A percentile compares a stretch with the other conserved stretches of the same genome.
These are phyloP conservation scores for Agaricus sinodeliciosus DNA, from an alignment of 768 basidiomycete genomes.

Conservation along the genomic window DNA sequence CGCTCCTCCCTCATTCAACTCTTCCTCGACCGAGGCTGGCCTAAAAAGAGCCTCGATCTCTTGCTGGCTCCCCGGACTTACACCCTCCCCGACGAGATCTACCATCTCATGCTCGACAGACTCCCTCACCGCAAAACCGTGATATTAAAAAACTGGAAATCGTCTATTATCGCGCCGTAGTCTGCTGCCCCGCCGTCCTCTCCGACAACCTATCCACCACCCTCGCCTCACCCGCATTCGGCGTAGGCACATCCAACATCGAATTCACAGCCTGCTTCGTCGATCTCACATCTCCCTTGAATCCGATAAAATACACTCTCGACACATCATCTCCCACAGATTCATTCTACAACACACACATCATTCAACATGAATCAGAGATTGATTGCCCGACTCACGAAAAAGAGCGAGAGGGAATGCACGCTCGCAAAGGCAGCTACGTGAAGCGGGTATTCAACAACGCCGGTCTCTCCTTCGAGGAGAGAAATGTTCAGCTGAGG, in stretches of 20 bases:
- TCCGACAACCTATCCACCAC: slow-evolving; percentile 54
- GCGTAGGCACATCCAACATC: slow-evolving; percentile 72
- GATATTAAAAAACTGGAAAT: slow-evolving; percentile 4
- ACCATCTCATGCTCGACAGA: neutral
- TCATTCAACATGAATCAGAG: too few relatives aligned
- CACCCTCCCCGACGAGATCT: neutral
- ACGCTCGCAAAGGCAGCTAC: slow-evolving; percentile 73
- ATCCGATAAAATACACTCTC: slow-evolving; percentile 74
- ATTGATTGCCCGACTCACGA: too few relatives aligned
- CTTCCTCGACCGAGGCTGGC: neutral
- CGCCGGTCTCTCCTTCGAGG: slow-evolving; percentile 60
- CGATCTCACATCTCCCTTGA: slow-evolving; percentile 65
- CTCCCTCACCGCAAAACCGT: neutral
- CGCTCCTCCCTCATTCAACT: neutral
- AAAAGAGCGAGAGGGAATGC: slow-evolving; percentile 68
- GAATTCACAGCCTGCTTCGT: slow-evolving; percentile 51
- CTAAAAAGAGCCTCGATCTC: neutral
- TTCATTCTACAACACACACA: slow-evolving; percentile 43
- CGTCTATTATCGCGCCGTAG: slow-evolving; percentile 44
- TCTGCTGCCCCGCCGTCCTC: slow-evolving; percentile 53
- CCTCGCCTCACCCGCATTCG: slow-evolving; percentile 68
- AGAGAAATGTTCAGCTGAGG: slow-evolving; percentile 70
- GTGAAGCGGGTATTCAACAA: slow-evolving; percentile 72
- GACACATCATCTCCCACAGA: slow-evolving; percentile 59
- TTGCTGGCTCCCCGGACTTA: neutral